A percentile compares a stretch with the other conserved stretches of the same genome.
phyloP scores from a whole-genome alignment of 257 asterid species.

The Solanum bulbocastanum region DNA sequence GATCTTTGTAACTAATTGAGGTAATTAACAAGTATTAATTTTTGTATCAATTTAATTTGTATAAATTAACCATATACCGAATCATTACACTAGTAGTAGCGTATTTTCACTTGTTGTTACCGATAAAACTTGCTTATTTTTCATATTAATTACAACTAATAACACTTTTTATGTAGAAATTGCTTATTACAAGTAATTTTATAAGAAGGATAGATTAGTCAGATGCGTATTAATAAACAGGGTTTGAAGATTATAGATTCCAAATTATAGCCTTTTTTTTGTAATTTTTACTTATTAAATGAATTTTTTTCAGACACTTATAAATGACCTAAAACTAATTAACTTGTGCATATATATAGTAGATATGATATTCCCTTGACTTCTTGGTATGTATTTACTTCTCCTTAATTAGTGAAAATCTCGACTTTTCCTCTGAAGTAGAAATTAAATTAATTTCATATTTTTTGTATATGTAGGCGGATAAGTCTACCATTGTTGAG shows the following conservation, averaged over 20 bases:
- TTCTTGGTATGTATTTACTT: neutral
- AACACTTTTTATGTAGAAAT: neutral
- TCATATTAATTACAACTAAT: neutral
- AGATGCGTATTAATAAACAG: neutral
- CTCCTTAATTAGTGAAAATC: neutral
- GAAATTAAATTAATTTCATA: neutral
- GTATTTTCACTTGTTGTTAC: neutral
- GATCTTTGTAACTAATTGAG: neutral
- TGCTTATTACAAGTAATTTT: neutral
- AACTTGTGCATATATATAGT: neutral
- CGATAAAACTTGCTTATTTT: neutral
- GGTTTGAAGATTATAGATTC: neutral
- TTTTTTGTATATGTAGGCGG: conserved; percentile 31
- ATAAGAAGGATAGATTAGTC: neutral
- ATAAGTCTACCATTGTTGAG: conserved; percentile 79
- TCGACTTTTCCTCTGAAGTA: neutral
- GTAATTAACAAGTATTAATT: neutral
- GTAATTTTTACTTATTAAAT: neutral
- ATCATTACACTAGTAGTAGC: neutral
- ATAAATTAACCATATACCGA: neutral
- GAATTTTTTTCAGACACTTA: neutral
- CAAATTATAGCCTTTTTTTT: neutral
- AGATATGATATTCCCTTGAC: neutral
- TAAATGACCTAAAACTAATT: too few species aligned
- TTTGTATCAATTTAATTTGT: neutral